Conservation (phyloP, 2,329 filamentous ascomycete species). For the Curvularia sp. region DNA sequence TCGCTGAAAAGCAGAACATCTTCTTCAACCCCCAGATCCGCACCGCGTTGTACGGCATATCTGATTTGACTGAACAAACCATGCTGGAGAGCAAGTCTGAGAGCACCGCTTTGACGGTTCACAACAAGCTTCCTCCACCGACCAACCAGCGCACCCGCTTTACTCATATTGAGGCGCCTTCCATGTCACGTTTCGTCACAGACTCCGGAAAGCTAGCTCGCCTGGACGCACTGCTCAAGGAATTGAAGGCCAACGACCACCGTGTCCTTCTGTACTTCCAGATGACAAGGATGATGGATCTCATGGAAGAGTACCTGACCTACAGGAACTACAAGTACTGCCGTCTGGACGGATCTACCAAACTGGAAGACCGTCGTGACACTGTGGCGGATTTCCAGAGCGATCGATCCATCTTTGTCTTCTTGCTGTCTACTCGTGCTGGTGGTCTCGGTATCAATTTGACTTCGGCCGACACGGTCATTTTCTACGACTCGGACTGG, state of each 20-base stretch:
- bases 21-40: conserved; percentile 82
- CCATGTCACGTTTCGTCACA: conserved; percentile 96
- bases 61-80: conserved; percentile 69
- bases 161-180: conserved; percentile 90
- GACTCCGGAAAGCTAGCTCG: conserved; percentile 96
- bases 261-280: conserved; percentile 98
- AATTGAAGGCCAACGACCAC: conserved; percentile 90
- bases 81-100: conserved; percentile 77
- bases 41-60: conserved; percentile 73
- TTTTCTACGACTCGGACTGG: conserved; percentile 99
- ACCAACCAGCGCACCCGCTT: conserved; percentile 83
- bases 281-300: conserved; percentile 99
- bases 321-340: conserved; percentile 99
- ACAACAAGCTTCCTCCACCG: conserved; percentile 75
- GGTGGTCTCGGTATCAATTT: conserved; percentile 98
- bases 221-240: conserved; percentile 83
- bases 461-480: conserved; percentile 95
- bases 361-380: conserved; percentile 94
- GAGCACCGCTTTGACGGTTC: conserved; percentile 67
- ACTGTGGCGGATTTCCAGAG: conserved; percentile 97
- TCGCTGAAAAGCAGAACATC: conserved; percentile 71
- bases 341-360: conserved; percentile 93
- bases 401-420: conserved; percentile 93
- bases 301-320: conserved; percentile 98
- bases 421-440: conserved; percentile 92